These are phyloP conservation scores for Mycena galopus DNA, from an alignment of 768 basidiomycete species.

Conservation along the genomic window DNA sequence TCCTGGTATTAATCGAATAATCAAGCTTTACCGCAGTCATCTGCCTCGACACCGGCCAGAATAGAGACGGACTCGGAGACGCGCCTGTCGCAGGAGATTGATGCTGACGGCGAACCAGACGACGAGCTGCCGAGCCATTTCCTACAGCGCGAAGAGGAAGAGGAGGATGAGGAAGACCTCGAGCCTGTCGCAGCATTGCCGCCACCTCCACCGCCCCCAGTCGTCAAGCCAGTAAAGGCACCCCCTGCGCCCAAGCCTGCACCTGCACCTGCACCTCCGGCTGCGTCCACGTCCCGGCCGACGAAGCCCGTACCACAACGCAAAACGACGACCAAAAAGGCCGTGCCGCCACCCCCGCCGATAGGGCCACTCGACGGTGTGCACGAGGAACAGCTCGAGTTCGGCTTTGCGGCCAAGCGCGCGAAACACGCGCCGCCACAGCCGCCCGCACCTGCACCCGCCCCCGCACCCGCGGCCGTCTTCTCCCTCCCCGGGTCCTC, in stretches of 20 bases:
- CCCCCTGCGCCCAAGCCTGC: slow-evolving; percentile 42
- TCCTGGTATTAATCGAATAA: slow-evolving; percentile 3
- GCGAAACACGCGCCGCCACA: slow-evolving; percentile 35
- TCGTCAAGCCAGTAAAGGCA: slow-evolving; percentile 40
- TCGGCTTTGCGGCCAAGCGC: slow-evolving; percentile 53
- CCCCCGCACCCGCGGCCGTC: slow-evolving; percentile 41
- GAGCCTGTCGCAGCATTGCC: slow-evolving; percentile 40
- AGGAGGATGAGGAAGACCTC: slow-evolving; percentile 51
- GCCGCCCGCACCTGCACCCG: slow-evolving; percentile 42
- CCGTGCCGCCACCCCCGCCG: slow-evolving; percentile 32
- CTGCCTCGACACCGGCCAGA: slow-evolving; percentile 42
- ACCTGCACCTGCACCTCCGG: not conserved
- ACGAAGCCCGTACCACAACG: slow-evolving; percentile 34
- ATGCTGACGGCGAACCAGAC: slow-evolving; percentile 53
- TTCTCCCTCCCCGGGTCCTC: slow-evolving; percentile 39
- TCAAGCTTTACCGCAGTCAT: slow-evolving; percentile 40
- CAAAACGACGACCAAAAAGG: slow-evolving; percentile 34
- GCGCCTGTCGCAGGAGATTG: slow-evolving; percentile 42
- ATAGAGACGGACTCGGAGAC: slow-evolving; percentile 28
- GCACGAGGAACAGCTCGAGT: slow-evolving; percentile 61
- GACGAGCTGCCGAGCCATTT: slow-evolving; percentile 52
- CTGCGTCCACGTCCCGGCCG: slow-evolving; percentile 30
- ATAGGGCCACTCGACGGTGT: slow-evolving; percentile 30
- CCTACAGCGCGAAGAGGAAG: slow-evolving; percentile 50
- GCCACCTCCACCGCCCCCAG: slow-evolving; percentile 42